Evolutionary conservation across 768 basidiomycete species (phyloP).

Genomic region (Hypholoma fasciculare): DNA sequence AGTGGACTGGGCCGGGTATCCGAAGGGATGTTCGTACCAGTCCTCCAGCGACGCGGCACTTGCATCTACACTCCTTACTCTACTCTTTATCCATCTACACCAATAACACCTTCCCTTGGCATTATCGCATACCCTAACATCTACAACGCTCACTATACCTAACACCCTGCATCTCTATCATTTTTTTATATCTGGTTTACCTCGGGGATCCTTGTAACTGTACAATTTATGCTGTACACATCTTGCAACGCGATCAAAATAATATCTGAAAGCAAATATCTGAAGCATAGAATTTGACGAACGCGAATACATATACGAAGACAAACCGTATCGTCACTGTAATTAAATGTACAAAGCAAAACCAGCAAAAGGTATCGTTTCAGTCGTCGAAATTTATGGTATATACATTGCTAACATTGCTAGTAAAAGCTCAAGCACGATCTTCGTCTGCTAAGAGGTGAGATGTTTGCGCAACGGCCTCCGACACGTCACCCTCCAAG

Average conservation of each 20-base stretch:
- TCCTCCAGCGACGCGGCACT: too few species aligned
- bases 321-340: not conserved
- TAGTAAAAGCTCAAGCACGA: not conserved
- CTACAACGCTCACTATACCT: slow-evolving; percentile 1
- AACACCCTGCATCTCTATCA: not conserved
- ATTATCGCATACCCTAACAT: not conserved
- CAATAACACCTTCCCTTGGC: not conserved
- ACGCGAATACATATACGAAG: not conserved
- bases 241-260: not conserved
- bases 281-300: too few species aligned
- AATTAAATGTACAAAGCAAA: too few species aligned
- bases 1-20: not conserved
- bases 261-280: too few species aligned
- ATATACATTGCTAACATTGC: not conserved
- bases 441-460: slow-evolving; percentile 20
- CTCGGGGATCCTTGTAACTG: not conserved
- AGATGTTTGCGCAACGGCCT: slow-evolving; percentile 11
- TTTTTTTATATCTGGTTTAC: not conserved
- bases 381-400: too few species aligned
- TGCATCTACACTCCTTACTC: not conserved
- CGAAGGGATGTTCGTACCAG: too few species aligned
- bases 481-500: slow-evolving; percentile 2
- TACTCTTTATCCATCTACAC: not conserved
- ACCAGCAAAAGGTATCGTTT: too few species aligned
- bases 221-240: not conserved